Evolutionary conservation across 1,284 basidiomycete species (phyloP), one percentile per base, ranked within the genome.

Genomic region (Ganoderma sinense): DNA sequence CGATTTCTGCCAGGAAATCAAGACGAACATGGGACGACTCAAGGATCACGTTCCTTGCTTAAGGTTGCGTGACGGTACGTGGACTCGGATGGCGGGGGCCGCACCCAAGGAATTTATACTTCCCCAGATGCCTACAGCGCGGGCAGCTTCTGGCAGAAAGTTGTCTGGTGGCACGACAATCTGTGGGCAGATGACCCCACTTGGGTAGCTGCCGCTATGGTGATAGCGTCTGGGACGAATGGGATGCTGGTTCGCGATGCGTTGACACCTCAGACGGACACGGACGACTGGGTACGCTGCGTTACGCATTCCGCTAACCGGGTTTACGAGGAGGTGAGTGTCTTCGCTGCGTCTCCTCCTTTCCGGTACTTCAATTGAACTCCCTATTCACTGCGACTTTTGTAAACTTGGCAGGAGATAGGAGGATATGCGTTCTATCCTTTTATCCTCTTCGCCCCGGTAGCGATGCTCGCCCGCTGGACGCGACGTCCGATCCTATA

Each of bases 131-230:
- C 43, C 33, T 66, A 66, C 41, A 4, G 60, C n/a, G 53, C 45
- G 14, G 51, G 29, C 8, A 53, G 53, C 43, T 29, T 66, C 14
- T 23, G 45, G 29, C 60, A 53, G 7, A 69, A 69, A 16, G 40
- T 45, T 4, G 23, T 61, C 18, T 69, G 68, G 68, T 69, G 68
- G 68, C 65, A 65, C 18, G 62, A 65, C 60, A 64, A 69, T 36
- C 18, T 65, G 4, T 69, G 68, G 68, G 66, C 68, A 2, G 53
- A 66, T 26, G 45, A 53, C 5, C 1, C 48, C 11, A 62, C 60
- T 3, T 66, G 68, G 68, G 11, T 14, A 8, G 8, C n/a, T 4
- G 41, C 43, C 10, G 58, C 60, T 18, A 20, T 23, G 33, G 18
- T 13, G 23, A 65, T 43, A 6, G 18, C 36, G 3, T 29, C 26